Conservation (phyloP, 768 basidiomycete genomes). For the Imleria badia region DNA sequence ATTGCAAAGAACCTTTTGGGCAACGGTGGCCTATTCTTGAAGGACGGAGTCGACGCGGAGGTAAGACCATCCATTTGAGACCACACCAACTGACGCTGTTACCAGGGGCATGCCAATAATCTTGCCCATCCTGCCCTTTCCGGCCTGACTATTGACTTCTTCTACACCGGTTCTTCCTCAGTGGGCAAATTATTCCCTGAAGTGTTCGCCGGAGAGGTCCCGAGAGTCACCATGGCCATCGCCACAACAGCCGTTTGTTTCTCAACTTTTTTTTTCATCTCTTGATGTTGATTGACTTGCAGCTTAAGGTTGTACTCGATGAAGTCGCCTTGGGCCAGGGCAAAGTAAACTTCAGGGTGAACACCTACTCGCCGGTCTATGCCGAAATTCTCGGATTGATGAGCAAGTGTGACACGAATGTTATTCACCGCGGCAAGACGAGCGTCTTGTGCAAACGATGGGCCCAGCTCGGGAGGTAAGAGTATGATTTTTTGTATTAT, state of each 20-base stretch:
- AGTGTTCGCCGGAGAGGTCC: slow-evolving; percentile 2
- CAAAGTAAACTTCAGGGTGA: neutral
- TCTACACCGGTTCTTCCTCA: too few relatives aligned
- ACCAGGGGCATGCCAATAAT: slow-evolving; percentile 8
- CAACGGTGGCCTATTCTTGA: neutral
- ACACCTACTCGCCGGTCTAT: neutral
- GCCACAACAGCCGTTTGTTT: neutral
- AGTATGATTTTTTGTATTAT: too few relatives aligned
- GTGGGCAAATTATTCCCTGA: too few relatives aligned
- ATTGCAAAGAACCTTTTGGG: neutral
- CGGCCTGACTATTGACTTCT: too few relatives aligned
- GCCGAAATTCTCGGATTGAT: neutral
- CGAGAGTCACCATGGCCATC: neutral
- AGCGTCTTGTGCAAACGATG: too few relatives aligned
- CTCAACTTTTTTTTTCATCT: neutral
- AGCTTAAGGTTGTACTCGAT: neutral
- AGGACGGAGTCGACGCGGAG: neutral
- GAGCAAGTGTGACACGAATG: too few relatives aligned
- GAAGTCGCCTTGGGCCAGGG: neutral
- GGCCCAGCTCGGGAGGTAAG: too few relatives aligned
- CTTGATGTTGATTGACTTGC: neutral
- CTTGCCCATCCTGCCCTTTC: too few relatives aligned
- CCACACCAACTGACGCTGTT: too few relatives aligned
- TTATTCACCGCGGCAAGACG: too few relatives aligned
- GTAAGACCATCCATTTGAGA: neutral